These are phyloP conservation scores for Cucumis variabilis DNA, from an alignment of 331 rosid genomes.

Conservation along the genomic window DNA sequence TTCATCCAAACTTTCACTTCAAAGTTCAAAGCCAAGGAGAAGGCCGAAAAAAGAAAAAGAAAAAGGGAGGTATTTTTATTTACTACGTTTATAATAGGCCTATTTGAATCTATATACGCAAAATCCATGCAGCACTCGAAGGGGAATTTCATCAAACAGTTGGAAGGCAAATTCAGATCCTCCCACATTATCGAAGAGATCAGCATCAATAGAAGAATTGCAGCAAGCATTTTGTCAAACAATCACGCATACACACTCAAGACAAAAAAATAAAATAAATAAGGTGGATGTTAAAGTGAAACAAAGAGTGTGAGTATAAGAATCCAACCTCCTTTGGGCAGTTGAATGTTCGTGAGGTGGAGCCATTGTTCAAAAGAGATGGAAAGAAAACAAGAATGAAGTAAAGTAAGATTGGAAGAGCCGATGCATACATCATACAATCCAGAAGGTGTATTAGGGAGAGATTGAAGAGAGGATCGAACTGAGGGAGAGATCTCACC, in stretches of 20 bases:
- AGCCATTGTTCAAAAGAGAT: background rate
- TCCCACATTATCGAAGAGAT: background rate
- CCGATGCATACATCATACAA: no score
- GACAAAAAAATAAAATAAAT: no score
- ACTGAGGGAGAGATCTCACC: no score
- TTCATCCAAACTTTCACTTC: background rate
- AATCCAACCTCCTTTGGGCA: background rate
- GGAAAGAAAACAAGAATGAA: constrained; percentile 20
- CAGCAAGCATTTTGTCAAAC: background rate
- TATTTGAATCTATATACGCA: background rate
- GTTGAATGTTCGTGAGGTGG: background rate
- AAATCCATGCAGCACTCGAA: background rate
- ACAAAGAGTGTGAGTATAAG: no score
- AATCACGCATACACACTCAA: background rate
- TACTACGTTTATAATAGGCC: background rate
- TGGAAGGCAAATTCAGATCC: background rate
- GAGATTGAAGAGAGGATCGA: no score
- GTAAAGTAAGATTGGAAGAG: background rate
- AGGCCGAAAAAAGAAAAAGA: background rate
- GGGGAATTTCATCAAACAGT: constrained; percentile 25
- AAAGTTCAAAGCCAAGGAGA: background rate
- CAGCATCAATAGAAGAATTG: background rate
- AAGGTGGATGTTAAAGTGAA: background rate
- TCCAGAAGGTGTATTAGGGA: no score
- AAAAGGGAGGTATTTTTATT: no score